These are phyloP conservation scores for Ceratobasidium sp. DNA, from an alignment of 1,284 basidiomycete species.

Conservation along the genomic window DNA sequence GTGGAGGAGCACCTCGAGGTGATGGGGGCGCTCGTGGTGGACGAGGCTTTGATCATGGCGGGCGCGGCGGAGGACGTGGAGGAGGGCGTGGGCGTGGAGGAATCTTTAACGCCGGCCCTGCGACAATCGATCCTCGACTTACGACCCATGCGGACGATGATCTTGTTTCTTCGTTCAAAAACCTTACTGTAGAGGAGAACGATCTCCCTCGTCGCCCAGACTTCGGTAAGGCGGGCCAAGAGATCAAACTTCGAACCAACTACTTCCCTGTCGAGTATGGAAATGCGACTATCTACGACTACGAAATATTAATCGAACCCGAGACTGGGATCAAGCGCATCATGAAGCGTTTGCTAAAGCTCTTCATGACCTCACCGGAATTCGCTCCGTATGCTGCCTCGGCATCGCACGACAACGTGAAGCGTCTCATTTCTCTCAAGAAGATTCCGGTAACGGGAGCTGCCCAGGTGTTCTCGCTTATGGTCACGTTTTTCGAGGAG, in stretches of 20 bases:
- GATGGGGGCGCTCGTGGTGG: constrained; percentile 55
- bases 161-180: constrained; percentile 66
- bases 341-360: constrained; percentile 75
- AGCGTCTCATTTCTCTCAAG: constrained; percentile 72
- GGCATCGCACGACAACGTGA: constrained; percentile 77
- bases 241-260: constrained; percentile 77
- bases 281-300: constrained; percentile 73
- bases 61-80: constrained; percentile 49
- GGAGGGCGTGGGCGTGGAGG: constrained; percentile 55
- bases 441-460: constrained; percentile 59
- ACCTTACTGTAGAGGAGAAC: constrained; percentile 55
- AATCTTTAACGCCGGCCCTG: constrained; percentile 55
- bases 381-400: constrained; percentile 67
- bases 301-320: constrained; percentile 74
- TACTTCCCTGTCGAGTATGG: constrained; percentile 76
- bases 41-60: constrained; percentile 46
- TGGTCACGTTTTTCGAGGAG: constrained; percentile 66
- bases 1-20: constrained; percentile 59
- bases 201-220: constrained; percentile 76
- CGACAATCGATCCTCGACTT: constrained; percentile 72
- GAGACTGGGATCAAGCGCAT: constrained; percentile 66
- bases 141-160: constrained; percentile 67
- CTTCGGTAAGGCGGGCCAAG: constrained; percentile 71
- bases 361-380: constrained; percentile 71
- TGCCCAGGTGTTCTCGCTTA: constrained; percentile 68